A percentile compares a stretch with the other conserved stretches of the same genome.
phyloP scores from a whole-genome alignment of 768 basidiomycete species.

The Phanerodontia chrysosporium region DNA sequence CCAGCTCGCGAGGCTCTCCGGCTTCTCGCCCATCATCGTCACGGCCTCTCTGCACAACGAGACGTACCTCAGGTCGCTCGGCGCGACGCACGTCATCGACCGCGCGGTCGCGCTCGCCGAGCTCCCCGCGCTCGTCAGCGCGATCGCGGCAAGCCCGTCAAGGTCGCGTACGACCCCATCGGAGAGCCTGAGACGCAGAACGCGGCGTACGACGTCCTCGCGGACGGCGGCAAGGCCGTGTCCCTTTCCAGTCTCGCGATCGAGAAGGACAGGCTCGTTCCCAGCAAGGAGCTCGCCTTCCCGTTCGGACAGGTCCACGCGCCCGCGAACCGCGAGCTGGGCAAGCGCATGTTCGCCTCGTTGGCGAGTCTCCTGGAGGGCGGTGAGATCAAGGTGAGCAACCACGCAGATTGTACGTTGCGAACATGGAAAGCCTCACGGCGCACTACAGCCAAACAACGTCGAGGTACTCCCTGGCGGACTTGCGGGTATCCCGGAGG shows the following conservation, averaged over 20 bases:
- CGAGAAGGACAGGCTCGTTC: slow-evolving; percentile 15
- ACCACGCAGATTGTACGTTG: neutral
- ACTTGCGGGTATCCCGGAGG: slow-evolving; percentile 33
- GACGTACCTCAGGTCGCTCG: slow-evolving; percentile 21
- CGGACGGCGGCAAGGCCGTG: slow-evolving; percentile 18
- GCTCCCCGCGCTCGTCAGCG: slow-evolving; percentile 3
- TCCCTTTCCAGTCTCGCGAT: slow-evolving; percentile 6
- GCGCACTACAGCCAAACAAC: slow-evolving; percentile 33
- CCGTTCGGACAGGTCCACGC: slow-evolving; percentile 24
- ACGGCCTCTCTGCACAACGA: slow-evolving; percentile 25
- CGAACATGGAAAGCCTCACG: neutral
- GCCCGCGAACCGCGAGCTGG: slow-evolving; percentile 7
- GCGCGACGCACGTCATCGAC: slow-evolving; percentile 29
- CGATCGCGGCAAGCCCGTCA: slow-evolving; percentile 24
- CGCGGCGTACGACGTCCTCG: slow-evolving; percentile 19
- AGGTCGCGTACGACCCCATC: slow-evolving; percentile 23
- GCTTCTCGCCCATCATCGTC: slow-evolving; percentile 16
- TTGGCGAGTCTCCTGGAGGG: slow-evolving; percentile 11
- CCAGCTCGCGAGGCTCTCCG: slow-evolving; percentile 5
- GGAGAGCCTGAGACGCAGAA: slow-evolving; percentile 18
- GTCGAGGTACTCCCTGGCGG: slow-evolving; percentile 38
- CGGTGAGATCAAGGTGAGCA: slow-evolving; percentile 20
- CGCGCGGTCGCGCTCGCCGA: slow-evolving; percentile 7
- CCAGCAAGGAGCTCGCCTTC: slow-evolving; percentile 41
- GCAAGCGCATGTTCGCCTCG: slow-evolving; percentile 15